Base-by-base conservation (phyloP, 345 rosid genomes). In the Eucalyptus tenuipes region DNA sequence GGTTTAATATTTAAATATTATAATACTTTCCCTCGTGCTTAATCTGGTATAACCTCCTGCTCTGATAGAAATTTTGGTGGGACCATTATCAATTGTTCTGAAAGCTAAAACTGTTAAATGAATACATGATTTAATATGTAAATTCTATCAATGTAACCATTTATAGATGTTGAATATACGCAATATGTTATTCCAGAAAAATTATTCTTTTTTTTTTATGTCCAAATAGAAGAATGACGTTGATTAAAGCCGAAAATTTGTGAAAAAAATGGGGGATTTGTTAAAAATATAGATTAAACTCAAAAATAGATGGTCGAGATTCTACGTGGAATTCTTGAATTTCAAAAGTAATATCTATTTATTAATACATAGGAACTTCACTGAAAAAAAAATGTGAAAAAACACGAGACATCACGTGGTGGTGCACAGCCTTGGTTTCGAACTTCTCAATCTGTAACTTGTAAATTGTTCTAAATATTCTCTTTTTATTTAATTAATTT, bases 191-290 rank as follows among this genome's bases (percentile, higher is more conserved):
- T 15, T n/a, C 40, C 8, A 16, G 22, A 66, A 7, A 66, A 66
- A 15, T 4, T 0, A 2, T 57, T 57, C 1, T 57, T 57, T 3
- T 53, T 2, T 3, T 53, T 2, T 2, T 4, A 5, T 13, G 66
- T 59, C 66, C 66, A 57, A 57, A 27, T 25, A 25, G 13, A 20
- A 57, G n/a, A 25, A 25, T 25, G 66, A 25, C 1, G 1, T 59
- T 5, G 31, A 25, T 59, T 25, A 31, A 31, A 66, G 42, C 10
- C 22, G 12, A 15, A 31, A 66, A 31, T 7, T 66, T 40, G n/a
- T n/a, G n/a, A n/a, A n/a, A n/a, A n/a, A n/a, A n/a, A 13, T 4
- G 37, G 4, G 68, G 17, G 31, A 61, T 13, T 13, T 17, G 1
- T 29, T 13, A 27, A 29, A 61, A 61, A 12, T 6, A 29, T 29